phyloP scores from a whole-genome alignment of 192 early-diverging fungal species.

The Mortierella hygrophila region DNA sequence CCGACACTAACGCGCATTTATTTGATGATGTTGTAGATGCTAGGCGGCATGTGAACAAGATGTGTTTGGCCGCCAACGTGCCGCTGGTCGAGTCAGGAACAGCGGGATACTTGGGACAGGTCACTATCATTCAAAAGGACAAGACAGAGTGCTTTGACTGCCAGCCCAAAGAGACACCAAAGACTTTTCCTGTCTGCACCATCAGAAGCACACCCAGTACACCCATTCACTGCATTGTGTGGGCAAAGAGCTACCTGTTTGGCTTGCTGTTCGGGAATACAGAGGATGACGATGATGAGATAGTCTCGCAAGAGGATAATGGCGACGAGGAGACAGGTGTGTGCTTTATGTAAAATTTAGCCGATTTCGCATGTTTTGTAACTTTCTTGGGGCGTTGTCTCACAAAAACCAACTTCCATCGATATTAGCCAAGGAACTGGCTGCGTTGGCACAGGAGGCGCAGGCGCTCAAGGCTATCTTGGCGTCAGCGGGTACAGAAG shows the following conservation, averaged over 20 bases:
- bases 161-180: constrained; percentile 85
- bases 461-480: constrained; percentile 77
- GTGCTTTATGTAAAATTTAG: not conserved
- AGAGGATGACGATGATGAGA: constrained; percentile 68
- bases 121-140: constrained; percentile 84
- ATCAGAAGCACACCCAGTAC: constrained; percentile 95
- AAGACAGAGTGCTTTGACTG: constrained; percentile 96
- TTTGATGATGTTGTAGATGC: constrained; percentile 71
- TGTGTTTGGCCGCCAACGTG: constrained; percentile 93
- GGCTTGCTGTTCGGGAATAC: constrained; percentile 81
- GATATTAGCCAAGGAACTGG: constrained; percentile 77
- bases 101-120: constrained; percentile 94
- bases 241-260: constrained; percentile 98
- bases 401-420: not conserved
- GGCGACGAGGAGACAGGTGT: constrained; percentile 61
- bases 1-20: not conserved
- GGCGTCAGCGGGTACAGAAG: constrained; percentile 66
- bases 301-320: constrained; percentile 59
- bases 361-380: not conserved
- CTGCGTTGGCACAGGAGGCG: constrained; percentile 78
- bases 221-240: constrained; percentile 98
- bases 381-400: not conserved
- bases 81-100: constrained; percentile 98
- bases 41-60: constrained; percentile 92
- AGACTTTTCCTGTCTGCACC: constrained; percentile 96